Percentiles rank a stretch among this genome's conserved stretches.
Conservation (phyloP, 345 rosid genomes). For the Corchorus capsularis region DNA sequence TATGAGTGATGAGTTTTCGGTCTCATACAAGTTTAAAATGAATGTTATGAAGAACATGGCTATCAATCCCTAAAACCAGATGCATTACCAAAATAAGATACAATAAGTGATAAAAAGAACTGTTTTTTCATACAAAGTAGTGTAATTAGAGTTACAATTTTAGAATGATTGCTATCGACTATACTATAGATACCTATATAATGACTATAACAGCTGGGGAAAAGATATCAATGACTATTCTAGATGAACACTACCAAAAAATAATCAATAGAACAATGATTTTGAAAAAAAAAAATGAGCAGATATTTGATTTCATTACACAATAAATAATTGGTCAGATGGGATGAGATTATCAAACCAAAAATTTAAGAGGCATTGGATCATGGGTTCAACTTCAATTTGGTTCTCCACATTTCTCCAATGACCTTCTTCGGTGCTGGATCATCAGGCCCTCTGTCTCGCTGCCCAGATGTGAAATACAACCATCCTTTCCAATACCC, state of each 20-base stretch:
- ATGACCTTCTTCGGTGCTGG: slow-evolving; percentile 83
- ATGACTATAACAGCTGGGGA: not conserved
- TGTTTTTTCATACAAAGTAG: not conserved
- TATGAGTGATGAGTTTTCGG: no score
- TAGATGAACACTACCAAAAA: not conserved
- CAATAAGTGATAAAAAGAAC: not conserved
- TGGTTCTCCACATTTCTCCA: slow-evolving; percentile 93
- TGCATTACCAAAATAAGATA: no score
- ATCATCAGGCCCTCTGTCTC: slow-evolving; percentile 84
- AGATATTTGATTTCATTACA: slow-evolving; percentile 9
- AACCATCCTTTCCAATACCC: slow-evolving; percentile 85
- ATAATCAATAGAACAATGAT: not conserved
- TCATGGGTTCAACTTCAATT: slow-evolving; percentile 58
- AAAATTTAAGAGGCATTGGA: slow-evolving; percentile 15
- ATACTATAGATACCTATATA: not conserved
- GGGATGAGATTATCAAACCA: slow-evolving; percentile 2
- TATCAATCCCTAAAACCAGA: not conserved
- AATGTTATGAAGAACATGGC: not conserved
- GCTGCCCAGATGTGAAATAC: slow-evolving; percentile 95
- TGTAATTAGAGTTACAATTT: not conserved
- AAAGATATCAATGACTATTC: not conserved
- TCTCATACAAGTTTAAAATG: no score
- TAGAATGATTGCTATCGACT: not conserved
- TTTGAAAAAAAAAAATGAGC: not conserved
- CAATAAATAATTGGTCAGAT: not conserved